Percentiles rank a stretch among this genome's conserved stretches.
phyloP scores from a whole-genome alignment of 768 basidiomycete species.

The Vararia minispora region DNA sequence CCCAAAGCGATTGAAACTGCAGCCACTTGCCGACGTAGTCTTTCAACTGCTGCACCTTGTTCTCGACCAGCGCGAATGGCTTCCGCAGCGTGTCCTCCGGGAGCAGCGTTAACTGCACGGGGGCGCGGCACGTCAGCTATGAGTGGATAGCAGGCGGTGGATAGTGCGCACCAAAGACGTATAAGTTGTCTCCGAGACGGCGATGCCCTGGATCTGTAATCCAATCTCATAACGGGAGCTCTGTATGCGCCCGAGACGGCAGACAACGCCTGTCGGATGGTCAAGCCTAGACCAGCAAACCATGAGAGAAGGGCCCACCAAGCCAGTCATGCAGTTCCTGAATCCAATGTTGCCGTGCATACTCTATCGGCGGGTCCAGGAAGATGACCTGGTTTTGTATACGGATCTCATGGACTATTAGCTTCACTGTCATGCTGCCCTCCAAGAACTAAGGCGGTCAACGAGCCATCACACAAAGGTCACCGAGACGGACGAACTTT shows the following conservation, averaged over 20 bases:
- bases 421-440: conserved; percentile 64
- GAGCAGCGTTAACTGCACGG: conserved; percentile 57
- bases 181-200: conserved; percentile 63
- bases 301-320: conserved; percentile 29
- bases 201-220: conserved; percentile 72
- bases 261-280: conserved; percentile 57
- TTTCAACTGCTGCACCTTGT: conserved; percentile 75
- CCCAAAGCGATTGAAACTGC: conserved; percentile 98
- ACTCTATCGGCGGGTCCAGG: conserved; percentile 94
- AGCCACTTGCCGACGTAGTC: conserved; percentile 97
- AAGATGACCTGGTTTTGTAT: conserved; percentile 99
- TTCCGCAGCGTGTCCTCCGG: conserved; percentile 61
- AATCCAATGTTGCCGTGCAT: conserved; percentile 85
- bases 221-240: conserved; percentile 97
- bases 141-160: no score
- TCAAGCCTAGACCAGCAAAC: not conserved
- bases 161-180: conserved; percentile 56
- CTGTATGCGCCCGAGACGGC: conserved; percentile 77
- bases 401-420: conserved; percentile 90
- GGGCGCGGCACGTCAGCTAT: conserved; percentile 4
- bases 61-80: conserved; percentile 80
- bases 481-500: conserved; percentile 36
- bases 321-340: conserved; percentile 85
- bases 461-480: not conserved
- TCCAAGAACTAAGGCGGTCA: conserved; percentile 45